Evolutionary conservation across 176 grass and related monocot species (phyloP).

Genomic region (Elymus sibiricus): DNA sequence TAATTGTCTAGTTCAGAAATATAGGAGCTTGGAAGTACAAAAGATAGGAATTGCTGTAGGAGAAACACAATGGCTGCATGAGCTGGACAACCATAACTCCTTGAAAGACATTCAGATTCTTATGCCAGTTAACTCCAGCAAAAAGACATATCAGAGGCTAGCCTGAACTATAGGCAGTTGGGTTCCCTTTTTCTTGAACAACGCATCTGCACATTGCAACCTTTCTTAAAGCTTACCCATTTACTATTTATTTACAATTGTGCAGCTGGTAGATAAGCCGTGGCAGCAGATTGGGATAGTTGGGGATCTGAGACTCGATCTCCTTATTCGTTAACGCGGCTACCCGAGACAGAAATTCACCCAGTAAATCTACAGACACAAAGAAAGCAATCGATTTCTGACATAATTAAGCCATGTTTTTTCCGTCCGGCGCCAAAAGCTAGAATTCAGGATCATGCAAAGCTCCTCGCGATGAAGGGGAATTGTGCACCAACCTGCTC

Average conservation of each 20-base stretch:
- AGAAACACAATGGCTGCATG: no score
- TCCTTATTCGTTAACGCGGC: constrained; percentile 96
- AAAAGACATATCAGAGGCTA: no score
- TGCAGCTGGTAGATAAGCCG: constrained; percentile 94
- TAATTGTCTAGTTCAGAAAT: no score
- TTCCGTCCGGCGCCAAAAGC: neutral
- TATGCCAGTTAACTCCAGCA: no score
- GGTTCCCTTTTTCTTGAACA: no score
- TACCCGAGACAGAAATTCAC: constrained; percentile 47
- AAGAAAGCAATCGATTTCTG: neutral
- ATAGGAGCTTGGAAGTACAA: no score
- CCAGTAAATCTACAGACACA: neutral
- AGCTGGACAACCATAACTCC: no score
- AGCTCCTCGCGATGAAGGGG: neutral
- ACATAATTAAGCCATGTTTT: constrained; percentile 17
- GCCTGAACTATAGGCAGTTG: no score
- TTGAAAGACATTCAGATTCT: no score
- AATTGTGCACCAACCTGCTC: constrained; percentile 60
- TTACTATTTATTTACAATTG: constrained; percentile 28
- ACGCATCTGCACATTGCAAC: no score
- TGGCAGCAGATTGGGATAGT: constrained; percentile 83
- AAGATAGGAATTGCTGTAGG: no score
- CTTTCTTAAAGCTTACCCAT: no score
- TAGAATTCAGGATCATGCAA: neutral
- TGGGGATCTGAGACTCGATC: constrained; percentile 90